Base-by-base conservation (phyloP, 2,329 filamentous ascomycete species). In the Fusarium fracticaudum region DNA sequence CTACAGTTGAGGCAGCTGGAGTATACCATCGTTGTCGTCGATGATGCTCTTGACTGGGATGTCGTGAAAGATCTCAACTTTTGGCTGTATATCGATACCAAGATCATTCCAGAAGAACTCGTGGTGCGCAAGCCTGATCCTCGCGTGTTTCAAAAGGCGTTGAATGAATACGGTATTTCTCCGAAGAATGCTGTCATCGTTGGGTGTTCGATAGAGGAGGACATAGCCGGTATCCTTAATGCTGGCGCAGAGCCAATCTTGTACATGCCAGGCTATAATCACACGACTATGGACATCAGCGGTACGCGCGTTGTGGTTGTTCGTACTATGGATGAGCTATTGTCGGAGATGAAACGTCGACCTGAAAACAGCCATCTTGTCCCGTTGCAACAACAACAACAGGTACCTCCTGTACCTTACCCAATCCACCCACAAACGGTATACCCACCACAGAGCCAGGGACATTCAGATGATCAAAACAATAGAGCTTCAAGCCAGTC, bases 281-380 rank as follows among this genome's bases (percentile, higher is more conserved):
- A 6, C 8, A 18, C 3, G 6, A 6, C 9, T 6, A 24, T 33
- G 22, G 15, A 51, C 3, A 2, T 51, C 3, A 1, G 1, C 2
- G 29, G 48, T 4, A 51, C 8, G 6, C 15, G 22, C 7, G 48
- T 51, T 33, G 6, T 5, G 11, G 48, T 51, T 33, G 22, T 24
- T 33, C 29, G 11, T 9, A 51, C 8, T 4, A 18, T 51, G 48
- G 8, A 2, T 24, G 48, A 51, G 29, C 29, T 51, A 14, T 7
- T 33, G 22, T 18, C 8, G 29, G 17, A 18, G 15, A 24, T 51
- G 7, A 1, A 7, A 4, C 4, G 6, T 7, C 29, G 29, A 33
- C 48, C 48, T 6, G 29, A 33, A 18, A 51, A 51, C 6, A n/a
- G 12, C 8, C 20, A 29, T 20, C 17, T 24, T 9, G 8, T 11